phyloP scores from a whole-genome alignment of 2,329 filamentous ascomycete species.

The Colletotrichum filicis region DNA sequence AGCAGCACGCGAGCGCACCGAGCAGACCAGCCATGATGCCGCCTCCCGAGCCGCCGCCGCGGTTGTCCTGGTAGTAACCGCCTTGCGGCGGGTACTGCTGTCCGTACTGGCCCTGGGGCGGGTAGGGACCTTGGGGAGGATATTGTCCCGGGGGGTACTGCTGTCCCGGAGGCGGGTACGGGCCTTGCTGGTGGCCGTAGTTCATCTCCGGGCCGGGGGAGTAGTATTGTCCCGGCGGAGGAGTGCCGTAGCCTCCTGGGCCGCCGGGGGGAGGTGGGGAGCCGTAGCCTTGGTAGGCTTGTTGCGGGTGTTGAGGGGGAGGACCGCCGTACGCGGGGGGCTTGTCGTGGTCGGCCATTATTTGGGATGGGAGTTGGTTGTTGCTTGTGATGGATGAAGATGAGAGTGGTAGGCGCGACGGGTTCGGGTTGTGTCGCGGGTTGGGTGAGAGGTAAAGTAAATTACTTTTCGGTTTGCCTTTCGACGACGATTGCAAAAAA shows the following conservation, averaged over 20 bases:
- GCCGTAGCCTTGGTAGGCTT: conserved; percentile 56
- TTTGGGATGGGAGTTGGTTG: background rate
- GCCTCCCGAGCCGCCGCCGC: conserved; percentile 42
- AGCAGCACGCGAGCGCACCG: conserved; percentile 66
- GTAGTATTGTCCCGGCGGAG: conserved; percentile 45
- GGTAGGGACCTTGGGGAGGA: conserved; percentile 33
- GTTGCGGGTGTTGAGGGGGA: conserved; percentile 51
- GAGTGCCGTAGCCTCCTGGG: conserved; percentile 35
- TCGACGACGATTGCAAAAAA: background rate
- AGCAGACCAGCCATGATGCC: conserved; percentile 58
- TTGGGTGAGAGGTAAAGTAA: background rate
- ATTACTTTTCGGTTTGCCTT: background rate
- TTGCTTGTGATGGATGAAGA: background rate
- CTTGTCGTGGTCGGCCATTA: conserved; percentile 59
- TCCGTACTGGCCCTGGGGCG: conserved; percentile 38
- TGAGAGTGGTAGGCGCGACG: background rate
- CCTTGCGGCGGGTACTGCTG: conserved; percentile 40
- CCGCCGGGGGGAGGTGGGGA: conserved; percentile 45
- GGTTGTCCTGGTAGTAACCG: conserved; percentile 43
- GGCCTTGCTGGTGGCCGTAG: conserved; percentile 50
- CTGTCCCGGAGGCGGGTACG: conserved; percentile 43
- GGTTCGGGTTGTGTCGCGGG: background rate
- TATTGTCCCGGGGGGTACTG: conserved; percentile 46
- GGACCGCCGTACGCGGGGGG: conserved; percentile 60
- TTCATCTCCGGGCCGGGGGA: conserved; percentile 55